Evolutionary conservation across 495 filamentous ascomycete species (phyloP), one percentile per base, ranked within the genome.

Genomic region (Poronia punctata): DNA sequence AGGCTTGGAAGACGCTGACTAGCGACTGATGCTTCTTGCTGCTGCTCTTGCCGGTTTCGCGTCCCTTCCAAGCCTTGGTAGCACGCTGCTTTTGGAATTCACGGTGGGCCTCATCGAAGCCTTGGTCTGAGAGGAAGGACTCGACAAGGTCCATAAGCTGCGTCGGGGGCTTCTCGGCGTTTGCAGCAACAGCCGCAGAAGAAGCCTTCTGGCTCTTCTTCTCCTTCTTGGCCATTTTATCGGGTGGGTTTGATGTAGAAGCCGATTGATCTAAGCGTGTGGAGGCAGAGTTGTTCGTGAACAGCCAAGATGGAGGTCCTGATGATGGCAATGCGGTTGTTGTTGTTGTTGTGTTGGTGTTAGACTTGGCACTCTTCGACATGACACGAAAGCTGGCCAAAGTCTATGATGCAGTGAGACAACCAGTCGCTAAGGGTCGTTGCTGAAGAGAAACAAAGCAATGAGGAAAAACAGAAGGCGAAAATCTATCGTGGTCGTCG

Each of bases 141-240:
- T 75, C 73, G 47, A 88, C 70, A n/a, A 84, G 66, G 27, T 76
- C 71, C 45, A 86, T 54, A 11, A 88, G 61, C 52, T 79, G 71
- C 14, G 71, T 47, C 7, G 81, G 72, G 22, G 73, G 74, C 38
- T 64, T 47, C 17, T 47, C 35, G 39, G 38, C 38, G 30, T 34
- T 17, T 5, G 52, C 26, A 2, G 52, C 22, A 14, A 43, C 33
- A 3, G 39, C 25, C 15, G 48, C 33, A 7, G 45, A 26, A 34
- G 32, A 31, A n/a, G 46, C 34, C 38, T 56, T 58, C 38, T 53
- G 44, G n/a, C 35, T 25, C 35, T 57, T 56, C 27, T 37, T 22
- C n/a, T 10, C 17, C 40, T 45, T 45, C 43, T 50, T 41, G 12
- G 42, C 38, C 40, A 32, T 37, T 40, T 53, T 53, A 23, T 57